A percentile compares a stretch with the other conserved stretches of the same genome.
Conservation (phyloP, 2,329 filamentous ascomycete genomes). For the Camillea tinctor region DNA sequence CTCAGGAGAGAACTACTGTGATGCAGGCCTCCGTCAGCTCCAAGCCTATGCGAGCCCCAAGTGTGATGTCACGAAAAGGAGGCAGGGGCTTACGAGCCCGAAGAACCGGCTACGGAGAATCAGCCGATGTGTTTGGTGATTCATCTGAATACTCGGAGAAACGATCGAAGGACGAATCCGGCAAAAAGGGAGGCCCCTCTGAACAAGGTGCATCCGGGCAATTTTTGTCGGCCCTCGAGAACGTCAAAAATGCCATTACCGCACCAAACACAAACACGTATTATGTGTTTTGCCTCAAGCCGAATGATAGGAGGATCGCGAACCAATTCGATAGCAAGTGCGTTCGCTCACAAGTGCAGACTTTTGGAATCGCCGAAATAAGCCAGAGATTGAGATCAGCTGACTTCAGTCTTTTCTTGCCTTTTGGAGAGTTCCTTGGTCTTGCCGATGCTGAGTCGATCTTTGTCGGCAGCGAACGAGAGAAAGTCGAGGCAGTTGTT, state of each 20-base stretch:
- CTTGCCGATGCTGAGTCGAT: constrained; percentile 80
- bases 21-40: constrained; percentile 97
- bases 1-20: constrained; percentile 83
- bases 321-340: constrained; percentile 99
- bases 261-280: constrained; percentile 86
- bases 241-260: constrained; percentile 83
- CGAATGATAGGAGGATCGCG: constrained; percentile 93
- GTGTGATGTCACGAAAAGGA: constrained; percentile 81
- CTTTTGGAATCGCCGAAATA: constrained; percentile 94
- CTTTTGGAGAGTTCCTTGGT: constrained; percentile 92
- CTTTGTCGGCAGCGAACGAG: constrained; percentile 86
- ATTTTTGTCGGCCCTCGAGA: constrained; percentile 84
- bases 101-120: constrained; percentile 41
- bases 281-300: constrained; percentile 96
- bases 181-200: constrained; percentile 43
- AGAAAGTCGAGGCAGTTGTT: constrained; percentile 87
- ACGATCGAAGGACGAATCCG: constrained; percentile 26
- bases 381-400: constrained; percentile 89
- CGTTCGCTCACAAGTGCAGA: constrained; percentile 90
- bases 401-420: constrained; percentile 93
- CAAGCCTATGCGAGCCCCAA: constrained; percentile 88
- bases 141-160: constrained; percentile 36
- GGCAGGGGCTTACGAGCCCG: constrained; percentile 38
- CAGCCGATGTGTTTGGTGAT: constrained; percentile 45
- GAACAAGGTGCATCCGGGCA: constrained; percentile 91